Percentiles rank a stretch among this genome's conserved stretches.
These are phyloP conservation scores for Aspergillus terreus DNA, from an alignment of 2,329 filamentous ascomycete species.

Conservation along the genomic window DNA sequence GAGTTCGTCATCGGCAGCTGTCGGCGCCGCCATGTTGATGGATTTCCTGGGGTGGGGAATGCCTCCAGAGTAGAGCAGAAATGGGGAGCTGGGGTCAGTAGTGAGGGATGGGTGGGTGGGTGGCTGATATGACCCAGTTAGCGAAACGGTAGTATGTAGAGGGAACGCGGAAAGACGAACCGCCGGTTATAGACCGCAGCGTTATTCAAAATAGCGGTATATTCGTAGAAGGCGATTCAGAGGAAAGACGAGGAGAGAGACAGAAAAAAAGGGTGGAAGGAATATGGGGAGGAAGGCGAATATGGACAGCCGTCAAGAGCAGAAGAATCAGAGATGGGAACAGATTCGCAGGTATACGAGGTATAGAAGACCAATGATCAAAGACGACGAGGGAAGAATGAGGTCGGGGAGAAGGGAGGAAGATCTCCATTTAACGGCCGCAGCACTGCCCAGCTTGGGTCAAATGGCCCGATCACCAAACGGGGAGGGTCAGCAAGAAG, in stretches of 20 bases:
- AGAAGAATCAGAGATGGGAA: not conserved
- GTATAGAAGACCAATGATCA: not conserved
- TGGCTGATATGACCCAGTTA: not conserved
- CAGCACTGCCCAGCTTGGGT: slow-evolving; percentile 10
- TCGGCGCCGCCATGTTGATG: slow-evolving; percentile 32
- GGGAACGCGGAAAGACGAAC: not conserved
- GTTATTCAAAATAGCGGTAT: slow-evolving; percentile 1
- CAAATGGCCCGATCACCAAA: slow-evolving; percentile 9
- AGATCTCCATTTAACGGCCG: slow-evolving; percentile 11
- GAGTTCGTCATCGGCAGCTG: slow-evolving; percentile 34
- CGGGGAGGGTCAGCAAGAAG: not conserved
- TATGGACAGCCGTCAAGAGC: not conserved
- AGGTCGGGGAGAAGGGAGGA: slow-evolving; percentile 10
- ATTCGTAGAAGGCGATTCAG: not conserved
- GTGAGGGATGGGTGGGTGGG: slow-evolving; percentile 9
- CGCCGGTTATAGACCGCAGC: slow-evolving; percentile 14
- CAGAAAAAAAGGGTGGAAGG: not conserved
- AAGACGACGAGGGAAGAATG: slow-evolving; percentile 9
- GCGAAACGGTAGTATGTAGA: slow-evolving; percentile 7
- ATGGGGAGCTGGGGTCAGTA: slow-evolving; percentile 31
- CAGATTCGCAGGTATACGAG: not conserved
- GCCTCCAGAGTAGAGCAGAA: slow-evolving; percentile 8
- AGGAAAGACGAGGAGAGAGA: not conserved
- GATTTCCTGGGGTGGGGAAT: slow-evolving; percentile 14
- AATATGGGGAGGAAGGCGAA: slow-evolving; percentile 3